Evolutionary conservation across 371 early-diverging fungal species (phyloP), one percentile per base, ranked within the genome.

Genomic region (Zychaea mexicana): DNA sequence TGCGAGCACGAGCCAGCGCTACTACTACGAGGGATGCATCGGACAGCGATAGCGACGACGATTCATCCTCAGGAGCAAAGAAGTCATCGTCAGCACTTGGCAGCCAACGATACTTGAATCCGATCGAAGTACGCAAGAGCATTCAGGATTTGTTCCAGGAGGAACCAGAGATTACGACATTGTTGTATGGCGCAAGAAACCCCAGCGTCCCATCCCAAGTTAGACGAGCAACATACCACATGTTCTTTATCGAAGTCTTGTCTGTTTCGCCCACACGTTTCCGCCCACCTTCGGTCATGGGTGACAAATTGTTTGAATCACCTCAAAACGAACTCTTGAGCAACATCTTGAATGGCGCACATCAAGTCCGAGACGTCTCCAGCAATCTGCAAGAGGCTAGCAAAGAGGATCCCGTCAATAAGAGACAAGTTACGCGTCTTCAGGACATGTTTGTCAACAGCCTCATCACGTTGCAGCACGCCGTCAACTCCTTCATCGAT

Each of bases 221-320:
- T 60, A 77, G 73, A 64, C 66, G 64, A n/a, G 81, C 81, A 42
- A 64, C 83, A 26, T 84, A 89, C 12, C 88, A 92, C 69, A 96
- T 96, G 84, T 99, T 99, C 84, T 99, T 99, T 81, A 80, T 97
- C 52, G 93, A 97, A 58, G 89, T 87, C 17, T 76, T 99, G n/a
- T 86, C 97, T 1, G 98, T 99, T 27, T 82, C 98, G 5, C 99
- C 99, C 26, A 94, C 92, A 52, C 91, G 93, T 55, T 98, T 99
- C 90, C 92, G 99, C 33, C 99, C 99, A 30, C 87, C 96, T 21
- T 90, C 91, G 8, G 85, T 91, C 57, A 88, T 97, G 88, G 90
- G 89, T 62, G 98, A 94, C 60, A 86, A 90, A 71, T 67, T 90
- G n/a, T 94, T 92, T 74, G 99, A 99, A 73, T 92, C 97, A 75